Evolutionary conservation across 106 monocot genomes (phyloP).

Genomic region (Hemerocallis citrina): DNA sequence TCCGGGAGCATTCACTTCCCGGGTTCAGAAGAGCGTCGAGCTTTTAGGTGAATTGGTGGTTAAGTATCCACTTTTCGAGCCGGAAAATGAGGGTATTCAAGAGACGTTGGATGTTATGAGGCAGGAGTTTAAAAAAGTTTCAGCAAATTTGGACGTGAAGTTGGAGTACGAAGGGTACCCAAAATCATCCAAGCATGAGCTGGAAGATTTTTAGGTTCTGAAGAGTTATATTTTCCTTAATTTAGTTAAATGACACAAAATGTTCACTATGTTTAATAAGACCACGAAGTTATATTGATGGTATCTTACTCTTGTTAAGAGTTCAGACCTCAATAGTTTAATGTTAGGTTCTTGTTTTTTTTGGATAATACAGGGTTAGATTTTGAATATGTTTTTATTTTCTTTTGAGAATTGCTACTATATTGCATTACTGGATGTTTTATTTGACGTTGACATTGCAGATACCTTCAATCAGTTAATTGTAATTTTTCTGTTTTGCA

Average conservation of each 20-base stretch:
- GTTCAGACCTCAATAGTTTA: too few species aligned
- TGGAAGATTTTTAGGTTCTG: conserved; percentile 18
- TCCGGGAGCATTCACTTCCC: conserved; percentile 32
- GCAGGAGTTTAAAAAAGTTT: conserved; percentile 45
- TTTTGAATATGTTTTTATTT: neutral
- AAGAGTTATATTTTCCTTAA: neutral
- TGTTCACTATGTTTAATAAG: neutral
- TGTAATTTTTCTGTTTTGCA: too few species aligned
- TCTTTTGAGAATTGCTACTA: neutral
- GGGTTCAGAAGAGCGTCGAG: conserved; percentile 43
- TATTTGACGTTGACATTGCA: too few species aligned
- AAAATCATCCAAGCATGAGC: conserved; percentile 22
- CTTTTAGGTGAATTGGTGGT: conserved; percentile 33
- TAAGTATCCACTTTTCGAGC: conserved; percentile 45
- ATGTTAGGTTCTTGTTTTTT: too few species aligned
- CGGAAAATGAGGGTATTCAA: conserved; percentile 52
- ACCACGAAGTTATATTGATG: neutral
- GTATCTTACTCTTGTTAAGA: neutral
- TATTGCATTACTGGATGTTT: too few species aligned
- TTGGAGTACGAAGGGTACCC: conserved; percentile 56
- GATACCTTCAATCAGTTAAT: too few species aligned
- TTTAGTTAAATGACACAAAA: too few species aligned
- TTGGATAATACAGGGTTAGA: too few species aligned
- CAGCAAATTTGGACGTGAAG: conserved; percentile 44
- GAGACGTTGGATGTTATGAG: conserved; percentile 52